A percentile compares a stretch with the other conserved stretches of the same genome.
Evolutionary conservation across 176 grass and related monocot genomes (phyloP).

Genomic region (Alloteropsis semialata): DNA sequence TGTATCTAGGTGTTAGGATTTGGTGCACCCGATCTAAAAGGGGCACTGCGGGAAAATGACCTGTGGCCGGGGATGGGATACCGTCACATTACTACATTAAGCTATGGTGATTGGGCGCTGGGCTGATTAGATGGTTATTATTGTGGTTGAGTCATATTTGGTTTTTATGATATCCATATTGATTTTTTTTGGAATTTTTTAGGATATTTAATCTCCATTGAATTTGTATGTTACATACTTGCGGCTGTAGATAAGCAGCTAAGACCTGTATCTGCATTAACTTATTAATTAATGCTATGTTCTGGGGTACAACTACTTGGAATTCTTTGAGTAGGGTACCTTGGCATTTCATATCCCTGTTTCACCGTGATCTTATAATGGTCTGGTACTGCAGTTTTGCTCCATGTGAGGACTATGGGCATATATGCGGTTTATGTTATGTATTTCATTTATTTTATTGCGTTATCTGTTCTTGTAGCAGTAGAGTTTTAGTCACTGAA

Average conservation of each 20-base stretch:
- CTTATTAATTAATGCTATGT: background rate
- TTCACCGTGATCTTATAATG: background rate
- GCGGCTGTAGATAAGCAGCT: slow-evolving; percentile 12
- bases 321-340: background rate
- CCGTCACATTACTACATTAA: background rate
- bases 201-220: background rate
- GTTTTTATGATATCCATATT: background rate
- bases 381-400: background rate
- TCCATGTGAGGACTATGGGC: background rate
- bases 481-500: slow-evolving; percentile 8
- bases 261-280: background rate
- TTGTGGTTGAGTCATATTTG: background rate
- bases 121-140: no score
- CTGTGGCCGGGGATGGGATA: background rate
- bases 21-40: background rate
- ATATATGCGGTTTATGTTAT: background rate
- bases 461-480: slow-evolving; percentile 1
- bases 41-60: background rate
- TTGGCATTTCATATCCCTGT: background rate
- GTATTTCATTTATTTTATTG: background rate
- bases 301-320: background rate
- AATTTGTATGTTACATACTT: background rate
- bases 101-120: background rate
- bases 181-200: background rate
- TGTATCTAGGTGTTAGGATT: background rate